Base-by-base conservation (phyloP, 192 early-diverging fungal genomes). In the Coemansia sp. region DNA sequence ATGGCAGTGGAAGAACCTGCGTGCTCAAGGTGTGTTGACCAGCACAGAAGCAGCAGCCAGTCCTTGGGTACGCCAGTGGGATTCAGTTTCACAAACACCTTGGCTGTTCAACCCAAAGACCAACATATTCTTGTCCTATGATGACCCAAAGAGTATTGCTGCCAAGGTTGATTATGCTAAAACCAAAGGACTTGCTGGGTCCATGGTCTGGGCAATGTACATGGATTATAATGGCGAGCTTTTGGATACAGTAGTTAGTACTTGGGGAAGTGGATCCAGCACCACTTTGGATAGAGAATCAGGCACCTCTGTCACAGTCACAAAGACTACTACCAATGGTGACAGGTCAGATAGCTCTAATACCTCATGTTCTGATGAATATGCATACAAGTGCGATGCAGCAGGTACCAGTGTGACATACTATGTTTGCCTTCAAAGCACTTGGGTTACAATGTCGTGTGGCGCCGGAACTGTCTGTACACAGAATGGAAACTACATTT, bases 31-130 rank as follows among this genome's bases (percentile, higher is more conserved):
- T 2, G 50, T 82, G 0, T 50, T 84, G 25, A 56, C 61, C 0
- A 41, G 30, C 9, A 29, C 71, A 0, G 57, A 45, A 5, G 54
- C 31, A 50, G 73, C 59, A 58, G 64, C 59, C 3, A 44, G 74
- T 2, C 79, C 79, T 6, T 92, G 87, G 87, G 60, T 86, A 4
- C 78, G 85, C n/a, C 66, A 80, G 58, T 89, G 84, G 79, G 88
- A 91, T 42, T 27, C 65, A 8, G 65, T 60, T 7, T 81, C 83
- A 14, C 68, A 82, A 59, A 89, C 88, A 6, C 88, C 91, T 7
- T 90, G 88, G 87, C 37, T 92, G 34, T 92, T 84, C 74, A 87
- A 87, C 40, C 79, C 80, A 3, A n/a, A n/a, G n/a, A 54, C 72
- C 19, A 85, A 78, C 34, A 28, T 28, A 25, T 88, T 85, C 57